Conservation (phyloP, 495 filamentous ascomycete genomes). For the Friedmanniomyces endolithicus region DNA sequence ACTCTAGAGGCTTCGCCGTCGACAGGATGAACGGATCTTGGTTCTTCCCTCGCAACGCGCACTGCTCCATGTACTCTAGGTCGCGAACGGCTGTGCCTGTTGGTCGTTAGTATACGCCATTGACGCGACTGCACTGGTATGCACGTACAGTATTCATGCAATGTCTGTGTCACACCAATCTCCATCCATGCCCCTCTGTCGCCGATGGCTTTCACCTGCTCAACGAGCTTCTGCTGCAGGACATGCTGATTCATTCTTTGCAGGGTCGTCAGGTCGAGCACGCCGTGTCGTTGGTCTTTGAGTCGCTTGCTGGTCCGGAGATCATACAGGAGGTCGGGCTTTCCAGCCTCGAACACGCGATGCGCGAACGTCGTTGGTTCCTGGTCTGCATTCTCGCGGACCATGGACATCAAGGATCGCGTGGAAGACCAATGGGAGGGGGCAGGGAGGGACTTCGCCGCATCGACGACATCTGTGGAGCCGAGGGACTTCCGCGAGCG, state of each 20-base stretch:
- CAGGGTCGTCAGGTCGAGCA: slow-evolving; percentile 10
- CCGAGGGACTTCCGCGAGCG: neutral
- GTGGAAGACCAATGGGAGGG: neutral
- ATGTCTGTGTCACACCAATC: slow-evolving; percentile 4
- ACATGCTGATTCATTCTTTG: slow-evolving; percentile 11
- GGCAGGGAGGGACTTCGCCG: neutral
- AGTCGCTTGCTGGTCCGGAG: neutral
- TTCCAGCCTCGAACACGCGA: slow-evolving; percentile 13
- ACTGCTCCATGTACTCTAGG: slow-evolving; percentile 10
- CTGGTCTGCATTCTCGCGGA: neutral
- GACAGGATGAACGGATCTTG: slow-evolving; percentile 9
- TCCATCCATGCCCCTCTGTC: slow-evolving; percentile 11
- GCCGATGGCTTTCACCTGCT: slow-evolving; percentile 13
- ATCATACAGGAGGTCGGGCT: slow-evolving; percentile 10
- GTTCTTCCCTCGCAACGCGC: neutral
- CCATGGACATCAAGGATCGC: neutral
- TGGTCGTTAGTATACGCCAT: neutral
- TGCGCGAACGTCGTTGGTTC: slow-evolving; percentile 3
- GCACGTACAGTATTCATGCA: slow-evolving; percentile 12
- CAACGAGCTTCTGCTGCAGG: slow-evolving; percentile 9
- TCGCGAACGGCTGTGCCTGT: slow-evolving; percentile 10
- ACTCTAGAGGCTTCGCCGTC: slow-evolving; percentile 2
- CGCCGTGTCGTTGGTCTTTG: slow-evolving; percentile 1
- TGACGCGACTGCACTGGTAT: neutral
- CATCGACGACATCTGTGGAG: slow-evolving; percentile 5